Evolutionary conservation across 495 filamentous ascomycete species (phyloP), one percentile per base, ranked within the genome.

Genomic region (Xylaria cubensis): DNA sequence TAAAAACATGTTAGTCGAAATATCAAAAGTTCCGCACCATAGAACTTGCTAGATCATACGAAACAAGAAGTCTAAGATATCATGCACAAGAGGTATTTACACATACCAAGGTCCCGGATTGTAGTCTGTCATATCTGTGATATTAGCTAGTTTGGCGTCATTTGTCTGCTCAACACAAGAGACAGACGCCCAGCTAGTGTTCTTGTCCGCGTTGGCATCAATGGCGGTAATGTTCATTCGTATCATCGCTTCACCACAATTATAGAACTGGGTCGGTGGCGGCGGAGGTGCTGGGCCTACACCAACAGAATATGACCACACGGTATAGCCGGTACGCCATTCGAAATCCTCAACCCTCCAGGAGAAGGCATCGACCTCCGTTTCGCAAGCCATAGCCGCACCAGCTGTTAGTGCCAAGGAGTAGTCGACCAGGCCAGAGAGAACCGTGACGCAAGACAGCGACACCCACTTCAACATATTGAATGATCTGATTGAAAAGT

Each of bases 131-230:
- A 66, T 50, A 29, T 66, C 44, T 26, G 64, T 66, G 26, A 66
- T 50, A 66, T 66, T 66, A 46, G 64, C 64, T 19, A 66, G 29
- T 29, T 66, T 66, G 4, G 64, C 64, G 7, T 66, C 64, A 17
- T 66, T 66, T 10, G 64, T 66, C 64, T 66, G 64, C 46, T 66
- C 64, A 9, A 66, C 46, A n/a, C 64, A 66, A 39, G 24, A 29
- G 19, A 51, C 34, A 26, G 44, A n/a, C 17, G 64, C 6, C 2
- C 17, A 51, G 0, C 26, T 12, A 2, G 3, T 6, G 24, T n/a
- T 15, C 3, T 8, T 36, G 44, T 26, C 44, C 17, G 15, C 24
- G 4, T 15, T 19, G 17, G 4, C 26, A 3, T 4, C 17, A 0
- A 66, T 34, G 0, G 21, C 3, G 6, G 64, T 66, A 24, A 66